These are phyloP conservation scores for Paramecium pentaurelia DNA, from an alignment of 73 alveolate genomes.

Conservation along the genomic window DNA sequence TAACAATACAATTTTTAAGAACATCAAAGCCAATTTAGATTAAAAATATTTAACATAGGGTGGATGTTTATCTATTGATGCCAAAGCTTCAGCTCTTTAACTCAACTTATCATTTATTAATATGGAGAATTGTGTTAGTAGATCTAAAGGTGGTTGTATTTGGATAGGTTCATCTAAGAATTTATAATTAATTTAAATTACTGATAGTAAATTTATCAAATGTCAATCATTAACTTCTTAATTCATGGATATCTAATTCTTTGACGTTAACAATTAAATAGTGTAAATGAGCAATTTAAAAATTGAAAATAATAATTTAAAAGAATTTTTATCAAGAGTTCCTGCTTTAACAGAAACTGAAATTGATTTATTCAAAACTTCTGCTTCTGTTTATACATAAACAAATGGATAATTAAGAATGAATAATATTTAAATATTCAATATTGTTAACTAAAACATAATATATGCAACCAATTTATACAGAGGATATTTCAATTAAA, in stretches of 20 bases:
- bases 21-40: not conserved
- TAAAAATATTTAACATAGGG: conserved; percentile 16
- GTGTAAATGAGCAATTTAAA: not conserved
- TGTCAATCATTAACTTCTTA: not conserved
- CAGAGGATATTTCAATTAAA: not conserved
- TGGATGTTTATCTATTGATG: not conserved
- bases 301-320: not conserved
- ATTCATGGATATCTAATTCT: not conserved
- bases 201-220: not conserved
- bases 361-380: not conserved
- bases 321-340: not conserved
- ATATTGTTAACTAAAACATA: not conserved
- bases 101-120: not conserved
- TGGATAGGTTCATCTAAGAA: not conserved
- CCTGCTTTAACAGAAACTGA: not conserved
- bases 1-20: not conserved
- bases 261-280: not conserved
- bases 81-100: not conserved
- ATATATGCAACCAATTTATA: not conserved
- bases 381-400: not conserved
- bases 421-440: not conserved
- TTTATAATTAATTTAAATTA: not conserved
- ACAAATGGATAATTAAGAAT: not conserved
- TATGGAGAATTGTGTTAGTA: not conserved
- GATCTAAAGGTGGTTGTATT: conserved; percentile 33